These are phyloP conservation scores for Paecilomyces formosus DNA, from an alignment of 2,329 filamentous ascomycete species.

Conservation along the genomic window DNA sequence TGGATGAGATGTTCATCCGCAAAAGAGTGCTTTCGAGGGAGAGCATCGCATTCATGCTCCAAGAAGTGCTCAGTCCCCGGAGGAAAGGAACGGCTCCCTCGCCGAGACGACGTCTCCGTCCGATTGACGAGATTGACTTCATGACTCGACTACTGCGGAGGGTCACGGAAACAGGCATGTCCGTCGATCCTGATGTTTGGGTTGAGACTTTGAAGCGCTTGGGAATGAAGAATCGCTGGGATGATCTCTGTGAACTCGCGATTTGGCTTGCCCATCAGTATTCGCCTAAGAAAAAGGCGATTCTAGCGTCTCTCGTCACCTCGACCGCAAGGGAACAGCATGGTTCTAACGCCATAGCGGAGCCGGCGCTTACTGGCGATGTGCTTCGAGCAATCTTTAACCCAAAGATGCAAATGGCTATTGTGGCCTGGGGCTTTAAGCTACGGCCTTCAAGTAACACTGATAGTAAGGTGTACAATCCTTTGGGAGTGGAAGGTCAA, in stretches of 20 bases:
- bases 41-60: conserved; percentile 39
- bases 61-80: conserved; percentile 24
- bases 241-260: conserved; percentile 45
- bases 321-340: conserved; percentile 3
- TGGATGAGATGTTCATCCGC: conserved; percentile 45
- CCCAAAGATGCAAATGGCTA: conserved; percentile 35
- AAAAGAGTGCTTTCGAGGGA: conserved; percentile 33
- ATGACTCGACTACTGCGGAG: conserved; percentile 42
- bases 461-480: conserved; percentile 11
- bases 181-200: conserved; percentile 44
- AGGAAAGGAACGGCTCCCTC: conserved; percentile 16
- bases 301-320: conserved; percentile 6
- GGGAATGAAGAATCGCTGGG: conserved; percentile 49
- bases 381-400: conserved; percentile 37
- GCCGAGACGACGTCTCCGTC: conserved; percentile 16
- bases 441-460: conserved; percentile 16
- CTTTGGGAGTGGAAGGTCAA: conserved; percentile 10
- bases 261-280: conserved; percentile 45
- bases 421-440: conserved; percentile 45
- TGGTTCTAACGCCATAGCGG: conserved; percentile 1
- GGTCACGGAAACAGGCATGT: conserved; percentile 38
- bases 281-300: conserved; percentile 8
- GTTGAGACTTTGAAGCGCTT: conserved; percentile 51
- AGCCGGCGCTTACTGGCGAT: conserved; percentile 6
- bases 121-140: conserved; percentile 34